phyloP scores from a whole-genome alignment of 129 eudicot genomes.

The Saposhnikovia divaricata region DNA sequence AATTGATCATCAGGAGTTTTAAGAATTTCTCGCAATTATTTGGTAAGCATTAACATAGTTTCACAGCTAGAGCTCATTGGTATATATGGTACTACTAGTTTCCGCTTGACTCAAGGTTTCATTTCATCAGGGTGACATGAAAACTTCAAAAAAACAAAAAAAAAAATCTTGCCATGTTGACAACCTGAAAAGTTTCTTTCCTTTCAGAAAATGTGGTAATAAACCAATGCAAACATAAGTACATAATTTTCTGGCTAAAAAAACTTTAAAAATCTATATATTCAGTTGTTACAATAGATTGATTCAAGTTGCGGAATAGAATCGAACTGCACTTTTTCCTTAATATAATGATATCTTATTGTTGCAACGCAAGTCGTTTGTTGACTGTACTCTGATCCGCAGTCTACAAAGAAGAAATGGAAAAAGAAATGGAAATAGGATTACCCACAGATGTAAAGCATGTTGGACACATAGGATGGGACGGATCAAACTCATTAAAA shows the following conservation, averaged over 20 bases:
- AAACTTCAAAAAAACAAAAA: too few relatives aligned
- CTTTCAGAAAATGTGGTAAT: neutral
- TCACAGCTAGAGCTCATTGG: neutral
- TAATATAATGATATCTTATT: neutral
- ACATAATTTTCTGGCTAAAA: neutral
- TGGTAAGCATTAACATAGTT: slow-evolving; percentile 46
- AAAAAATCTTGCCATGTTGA: too few relatives aligned
- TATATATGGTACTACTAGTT: too few relatives aligned
- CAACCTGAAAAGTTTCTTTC: neutral
- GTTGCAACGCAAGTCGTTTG: neutral
- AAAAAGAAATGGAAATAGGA: slow-evolving; percentile 68
- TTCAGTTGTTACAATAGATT: neutral
- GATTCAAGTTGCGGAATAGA: neutral
- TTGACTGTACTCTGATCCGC: neutral
- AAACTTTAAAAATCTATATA: neutral
- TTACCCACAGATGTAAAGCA: slow-evolving; percentile 85
- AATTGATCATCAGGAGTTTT: slow-evolving; percentile 31
- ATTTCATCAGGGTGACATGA: too few relatives aligned
- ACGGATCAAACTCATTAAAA: slow-evolving; percentile 44
- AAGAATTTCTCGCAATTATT: slow-evolving; percentile 45
- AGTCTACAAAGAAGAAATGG: slow-evolving; percentile 42
- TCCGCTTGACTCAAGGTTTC: too few relatives aligned
- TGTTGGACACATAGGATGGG: slow-evolving; percentile 73
- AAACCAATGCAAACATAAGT: neutral
- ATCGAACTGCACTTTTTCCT: neutral